Base-by-base conservation (phyloP, 495 filamentous ascomycete species). In the Saxophila tyrrhenica region DNA sequence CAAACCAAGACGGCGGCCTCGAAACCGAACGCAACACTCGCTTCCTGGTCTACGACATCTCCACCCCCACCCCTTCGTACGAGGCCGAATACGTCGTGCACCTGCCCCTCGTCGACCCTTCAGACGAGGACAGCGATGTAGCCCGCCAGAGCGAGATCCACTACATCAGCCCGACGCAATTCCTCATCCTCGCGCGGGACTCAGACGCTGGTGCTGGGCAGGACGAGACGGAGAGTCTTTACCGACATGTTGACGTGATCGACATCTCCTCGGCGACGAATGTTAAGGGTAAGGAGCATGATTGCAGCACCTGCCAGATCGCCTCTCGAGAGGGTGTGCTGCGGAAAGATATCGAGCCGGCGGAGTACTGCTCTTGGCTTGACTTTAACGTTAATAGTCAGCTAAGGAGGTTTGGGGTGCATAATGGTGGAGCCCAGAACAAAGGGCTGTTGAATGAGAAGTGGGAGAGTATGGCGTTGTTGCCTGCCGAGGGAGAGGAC, bases 241-340 rank as follows among this genome's bases (percentile, higher is more conserved):
- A 88, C 67, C 81, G 86, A 20, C 83, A 89, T 52, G 78, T 80
- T 21, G 86, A 90, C 62, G 68, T 92, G 16, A 78, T 90, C 64
- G 81, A 85, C 57, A 77, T 89, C 56, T 59, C 67, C 43, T 65
- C 71, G 0, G 81, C 80, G n/a, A 88, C 84, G 0, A 72, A 89
- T 70, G 72, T 90, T 61, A 80, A 78, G 64, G 75, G 76, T 0
- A 20, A 57, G 9, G 55, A 56, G 35, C 75, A 79, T 57, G 82
- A 87, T 65, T 72, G 62, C 15, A 62, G 62, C 11, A 69, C 60
- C 21, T 76, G 75, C n/a, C 60, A 71, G 11, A 74, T 83, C 60
- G 78, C 79, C 3, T 70, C 69, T 43, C 59, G 65, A 3, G 70
- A 69, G 50, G 85, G 85, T 17, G 66, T 71, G 7, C 64, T 89